These are phyloP conservation scores for Sodiomyces alkalinus DNA, from an alignment of 2,329 filamentous ascomycete species.

Conservation along the genomic window DNA sequence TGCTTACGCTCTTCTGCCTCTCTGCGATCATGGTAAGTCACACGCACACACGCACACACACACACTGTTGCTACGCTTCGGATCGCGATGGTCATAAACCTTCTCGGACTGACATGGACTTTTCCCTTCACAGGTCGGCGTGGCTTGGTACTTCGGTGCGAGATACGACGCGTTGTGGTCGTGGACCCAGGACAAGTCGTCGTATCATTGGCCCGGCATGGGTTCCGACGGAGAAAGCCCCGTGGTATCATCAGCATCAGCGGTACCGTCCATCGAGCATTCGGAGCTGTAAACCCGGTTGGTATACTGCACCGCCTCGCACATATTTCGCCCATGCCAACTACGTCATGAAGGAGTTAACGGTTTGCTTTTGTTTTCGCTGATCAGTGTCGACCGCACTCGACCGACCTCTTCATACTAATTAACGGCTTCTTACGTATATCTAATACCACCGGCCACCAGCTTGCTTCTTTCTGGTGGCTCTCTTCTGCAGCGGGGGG, in stretches of 20 bases:
- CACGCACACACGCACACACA: not conserved
- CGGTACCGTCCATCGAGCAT: slow-evolving; percentile 4
- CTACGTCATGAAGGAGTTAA: slow-evolving; percentile 2
- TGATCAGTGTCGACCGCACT: too few relatives aligned
- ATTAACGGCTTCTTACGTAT: slow-evolving; percentile 2
- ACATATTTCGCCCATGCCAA: too few relatives aligned
- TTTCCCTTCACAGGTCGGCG: slow-evolving; percentile 54
- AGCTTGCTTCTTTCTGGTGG: too few relatives aligned
- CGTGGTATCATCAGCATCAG: not conserved
- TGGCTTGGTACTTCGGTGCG: slow-evolving; percentile 68
- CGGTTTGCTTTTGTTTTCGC: slow-evolving; percentile 1
- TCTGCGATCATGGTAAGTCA: slow-evolving; percentile 63
- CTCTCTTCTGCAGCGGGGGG: too few relatives aligned
- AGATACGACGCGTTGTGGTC: slow-evolving; percentile 46
- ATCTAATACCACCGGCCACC: slow-evolving; percentile 4
- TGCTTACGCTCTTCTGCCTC: slow-evolving; percentile 55
- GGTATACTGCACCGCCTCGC: too few relatives aligned
- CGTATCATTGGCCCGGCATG: slow-evolving; percentile 6
- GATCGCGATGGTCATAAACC: too few relatives aligned
- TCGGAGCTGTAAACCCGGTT: slow-evolving; percentile 8
- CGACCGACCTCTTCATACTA: too few relatives aligned
- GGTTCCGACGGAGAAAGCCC: slow-evolving; percentile 5
- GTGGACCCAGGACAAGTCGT: slow-evolving; percentile 4
- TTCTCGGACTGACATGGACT: not conserved
- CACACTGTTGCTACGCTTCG: not conserved